Conservation (phyloP, 768 basidiomycete species). For the Ephemerocybe angulata region DNA sequence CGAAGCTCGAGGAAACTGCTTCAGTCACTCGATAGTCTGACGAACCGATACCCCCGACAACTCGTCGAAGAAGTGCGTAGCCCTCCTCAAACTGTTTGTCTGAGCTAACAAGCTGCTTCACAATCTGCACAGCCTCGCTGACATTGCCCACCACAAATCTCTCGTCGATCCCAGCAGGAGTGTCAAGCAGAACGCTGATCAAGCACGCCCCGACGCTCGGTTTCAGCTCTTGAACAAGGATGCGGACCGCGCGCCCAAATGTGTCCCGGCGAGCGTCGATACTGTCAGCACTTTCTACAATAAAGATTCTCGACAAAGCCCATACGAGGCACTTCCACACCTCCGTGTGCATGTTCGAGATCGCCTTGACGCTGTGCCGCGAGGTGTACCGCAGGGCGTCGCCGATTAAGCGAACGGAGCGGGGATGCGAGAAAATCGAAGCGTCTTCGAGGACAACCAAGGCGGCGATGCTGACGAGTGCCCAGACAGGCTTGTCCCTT, state of each 20-base stretch:
- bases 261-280: not conserved
- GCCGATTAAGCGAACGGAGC: not conserved
- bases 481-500: not conserved
- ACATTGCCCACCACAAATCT: not conserved
- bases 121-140: not conserved
- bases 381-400: not conserved
- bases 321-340: slow-evolving; percentile 2
- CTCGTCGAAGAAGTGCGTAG: not conserved
- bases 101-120: not conserved
- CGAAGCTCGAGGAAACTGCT: not conserved
- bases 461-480: not conserved
- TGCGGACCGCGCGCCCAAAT: not conserved
- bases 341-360: not conserved
- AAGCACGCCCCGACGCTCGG: not conserved
- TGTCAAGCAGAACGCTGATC: not conserved
- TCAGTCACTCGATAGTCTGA: not conserved
- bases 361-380: not conserved
- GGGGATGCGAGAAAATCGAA: not conserved
- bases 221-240: not conserved
- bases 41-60: not conserved
- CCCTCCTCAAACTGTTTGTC: not conserved
- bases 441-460: not conserved
- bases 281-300: not conserved
- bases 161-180: not conserved
- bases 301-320: not conserved